Conservation (phyloP, 164 flowering plant genomes). For the Tetrastigma voinierianum region DNA sequence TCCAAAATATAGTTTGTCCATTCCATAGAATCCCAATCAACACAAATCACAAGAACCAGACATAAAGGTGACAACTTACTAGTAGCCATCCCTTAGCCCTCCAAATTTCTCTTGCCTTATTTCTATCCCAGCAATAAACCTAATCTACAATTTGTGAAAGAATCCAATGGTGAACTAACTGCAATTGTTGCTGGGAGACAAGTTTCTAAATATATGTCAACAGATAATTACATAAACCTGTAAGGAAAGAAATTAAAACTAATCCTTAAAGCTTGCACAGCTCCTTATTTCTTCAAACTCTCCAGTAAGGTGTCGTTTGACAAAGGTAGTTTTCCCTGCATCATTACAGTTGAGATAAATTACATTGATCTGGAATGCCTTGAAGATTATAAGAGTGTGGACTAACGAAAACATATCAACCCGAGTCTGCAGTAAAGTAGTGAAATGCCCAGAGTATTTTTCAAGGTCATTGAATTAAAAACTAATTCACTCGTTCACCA, state of each 20-base stretch:
- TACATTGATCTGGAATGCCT: not conserved
- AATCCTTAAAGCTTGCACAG: slow-evolving; percentile 8
- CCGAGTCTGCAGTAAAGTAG: too few species aligned
- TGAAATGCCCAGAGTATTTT: too few species aligned
- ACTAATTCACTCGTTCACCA: too few species aligned
- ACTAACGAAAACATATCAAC: too few species aligned
- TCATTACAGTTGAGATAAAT: not conserved
- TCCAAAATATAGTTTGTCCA: not conserved
- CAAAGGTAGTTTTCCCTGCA: slow-evolving; percentile 23
- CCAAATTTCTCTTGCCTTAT: slow-evolving; percentile 26
- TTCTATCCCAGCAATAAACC: slow-evolving; percentile 26
- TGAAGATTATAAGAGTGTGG: too few species aligned
- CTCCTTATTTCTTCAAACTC: slow-evolving; percentile 26
- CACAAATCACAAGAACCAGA: too few species aligned
- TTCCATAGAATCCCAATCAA: too few species aligned
- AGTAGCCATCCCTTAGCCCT: slow-evolving; percentile 26
- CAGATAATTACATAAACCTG: too few species aligned
- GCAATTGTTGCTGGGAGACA: slow-evolving; percentile 15
- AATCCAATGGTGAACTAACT: slow-evolving; percentile 19
- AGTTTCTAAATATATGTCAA: not conserved
- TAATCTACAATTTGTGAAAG: slow-evolving; percentile 19
- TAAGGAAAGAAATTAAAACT: not conserved
- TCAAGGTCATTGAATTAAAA: too few species aligned
- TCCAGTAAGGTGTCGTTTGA: slow-evolving; percentile 22
- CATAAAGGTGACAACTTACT: slow-evolving; percentile 6